Evolutionary conservation across 78 protist genomes (phyloP).

Genomic region (Polysphondylium violaceum): DNA sequence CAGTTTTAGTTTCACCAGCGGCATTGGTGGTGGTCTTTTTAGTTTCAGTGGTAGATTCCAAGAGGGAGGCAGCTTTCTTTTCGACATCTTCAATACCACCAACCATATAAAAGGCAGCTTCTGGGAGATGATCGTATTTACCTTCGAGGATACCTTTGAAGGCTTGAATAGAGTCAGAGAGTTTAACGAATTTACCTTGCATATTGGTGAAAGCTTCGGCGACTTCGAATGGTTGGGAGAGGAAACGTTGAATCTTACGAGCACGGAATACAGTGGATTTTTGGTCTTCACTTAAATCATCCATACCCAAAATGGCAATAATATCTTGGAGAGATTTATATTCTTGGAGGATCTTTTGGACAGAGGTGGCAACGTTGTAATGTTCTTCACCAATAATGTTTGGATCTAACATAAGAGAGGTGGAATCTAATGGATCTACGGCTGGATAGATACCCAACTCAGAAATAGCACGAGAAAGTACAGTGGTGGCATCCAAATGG

Average conservation of each 20-base stretch:
- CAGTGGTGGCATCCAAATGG: slow-evolving; percentile 99
- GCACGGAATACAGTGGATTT: slow-evolving; percentile 98
- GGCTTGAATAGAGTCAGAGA: slow-evolving; percentile 92
- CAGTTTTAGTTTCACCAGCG: slow-evolving; percentile 14
- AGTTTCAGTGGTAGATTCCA: slow-evolving; percentile 45
- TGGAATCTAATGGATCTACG: slow-evolving; percentile 99
- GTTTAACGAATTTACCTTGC: slow-evolving; percentile 94
- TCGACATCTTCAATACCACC: slow-evolving; percentile 94
- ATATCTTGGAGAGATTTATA: slow-evolving; percentile 99
- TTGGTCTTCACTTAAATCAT: slow-evolving; percentile 98
- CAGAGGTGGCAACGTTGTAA: slow-evolving; percentile 94
- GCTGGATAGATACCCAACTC: slow-evolving; percentile 99
- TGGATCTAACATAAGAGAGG: slow-evolving; percentile 98
- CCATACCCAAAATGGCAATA: slow-evolving; percentile 99
- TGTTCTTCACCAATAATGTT: slow-evolving; percentile 95
- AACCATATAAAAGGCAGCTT: slow-evolving; percentile 98
- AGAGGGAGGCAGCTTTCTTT: slow-evolving; percentile 90
- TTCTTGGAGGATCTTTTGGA: slow-evolving; percentile 96
- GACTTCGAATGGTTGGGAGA: slow-evolving; percentile 99
- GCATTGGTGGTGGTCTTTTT: slow-evolving; percentile 26
- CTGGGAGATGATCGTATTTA: slow-evolving; percentile 96
- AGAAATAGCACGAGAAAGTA: slow-evolving; percentile 97
- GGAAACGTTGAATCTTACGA: slow-evolving; percentile 97
- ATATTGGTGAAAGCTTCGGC: slow-evolving; percentile 99
- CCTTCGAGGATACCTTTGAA: slow-evolving; percentile 95